phyloP scores from a whole-genome alignment of 2,329 filamentous ascomycete genomes.

The Onygenales sp. region DNA sequence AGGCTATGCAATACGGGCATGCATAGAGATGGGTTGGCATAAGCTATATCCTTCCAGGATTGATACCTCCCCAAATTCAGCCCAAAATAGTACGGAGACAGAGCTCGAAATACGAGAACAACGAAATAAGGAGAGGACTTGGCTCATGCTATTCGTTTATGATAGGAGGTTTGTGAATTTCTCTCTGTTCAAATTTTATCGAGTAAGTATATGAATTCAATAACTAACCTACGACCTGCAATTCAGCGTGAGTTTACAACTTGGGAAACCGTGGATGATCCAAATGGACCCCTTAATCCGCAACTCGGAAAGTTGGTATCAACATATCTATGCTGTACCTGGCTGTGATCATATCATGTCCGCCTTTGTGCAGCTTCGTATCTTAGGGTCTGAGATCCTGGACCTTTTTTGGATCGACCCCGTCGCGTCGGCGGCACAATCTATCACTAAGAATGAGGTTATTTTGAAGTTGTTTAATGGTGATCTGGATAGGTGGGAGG shows the following conservation, averaged over 20 bases:
- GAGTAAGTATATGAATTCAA: not conserved
- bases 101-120: slow-evolving; percentile 16
- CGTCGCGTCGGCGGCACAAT: slow-evolving; percentile 6
- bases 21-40: slow-evolving; percentile 26
- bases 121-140: slow-evolving; percentile 29
- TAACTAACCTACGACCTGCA: not conserved
- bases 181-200: not conserved
- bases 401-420: slow-evolving; percentile 16
- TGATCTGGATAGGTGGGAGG: slow-evolving; percentile 13
- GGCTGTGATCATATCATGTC: slow-evolving; percentile 26
- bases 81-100: not conserved
- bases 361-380: slow-evolving; percentile 28
- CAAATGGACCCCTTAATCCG: slow-evolving; percentile 29
- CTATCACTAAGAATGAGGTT: slow-evolving; percentile 10
- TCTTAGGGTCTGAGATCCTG: slow-evolving; percentile 28
- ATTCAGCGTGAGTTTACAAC: slow-evolving; percentile 31
- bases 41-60: slow-evolving; percentile 4
- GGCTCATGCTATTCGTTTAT: slow-evolving; percentile 33
- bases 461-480: slow-evolving; percentile 12
- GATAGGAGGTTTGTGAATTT: slow-evolving; percentile 26
- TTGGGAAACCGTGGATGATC: slow-evolving; percentile 36
- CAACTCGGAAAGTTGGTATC: slow-evolving; percentile 28
- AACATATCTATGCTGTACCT: slow-evolving; percentile 18
- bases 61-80: not conserved
- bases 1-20: slow-evolving; percentile 33